phyloP scores from a whole-genome alignment of 768 basidiomycete species.

The Pisolithus sp. region DNA sequence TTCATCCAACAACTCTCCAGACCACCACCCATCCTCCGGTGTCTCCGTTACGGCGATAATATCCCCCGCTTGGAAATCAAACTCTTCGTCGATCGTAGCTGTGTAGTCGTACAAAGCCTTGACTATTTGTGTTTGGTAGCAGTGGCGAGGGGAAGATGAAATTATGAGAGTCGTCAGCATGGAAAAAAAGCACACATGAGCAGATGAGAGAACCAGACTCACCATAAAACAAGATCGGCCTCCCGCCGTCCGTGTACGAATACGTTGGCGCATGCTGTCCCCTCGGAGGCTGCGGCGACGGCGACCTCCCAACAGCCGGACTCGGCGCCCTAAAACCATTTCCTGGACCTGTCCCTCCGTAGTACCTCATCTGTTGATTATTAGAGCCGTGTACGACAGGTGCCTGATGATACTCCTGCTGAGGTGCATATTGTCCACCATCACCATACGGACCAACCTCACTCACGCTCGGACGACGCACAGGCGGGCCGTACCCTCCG shows the following conservation, averaged over 20 bases:
- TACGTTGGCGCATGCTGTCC: constrained; percentile 51
- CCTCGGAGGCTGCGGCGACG: constrained; percentile 43
- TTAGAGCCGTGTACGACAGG: neutral
- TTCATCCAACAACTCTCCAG: constrained; percentile 79
- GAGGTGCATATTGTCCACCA: neutral
- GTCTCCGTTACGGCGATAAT: constrained; percentile 93
- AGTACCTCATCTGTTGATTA: neutral
- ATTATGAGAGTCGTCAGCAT: constrained; percentile 1
- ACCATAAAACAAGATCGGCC: constrained; percentile 86
- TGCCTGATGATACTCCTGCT: neutral
- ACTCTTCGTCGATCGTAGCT: constrained; percentile 86
- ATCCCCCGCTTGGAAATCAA: constrained; percentile 92
- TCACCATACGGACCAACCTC: neutral
- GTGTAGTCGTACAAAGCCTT: constrained; percentile 86
- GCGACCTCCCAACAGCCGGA: constrained; percentile 39
- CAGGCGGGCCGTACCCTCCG: neutral
- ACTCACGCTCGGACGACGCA: neutral
- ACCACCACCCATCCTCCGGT: constrained; percentile 98
- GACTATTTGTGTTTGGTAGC: constrained; percentile 38
- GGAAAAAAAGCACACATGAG: neutral
- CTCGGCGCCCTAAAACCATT: constrained; percentile 37
- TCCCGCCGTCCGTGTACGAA: constrained; percentile 77
- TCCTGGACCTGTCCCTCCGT: neutral
- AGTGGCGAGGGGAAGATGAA: neutral
- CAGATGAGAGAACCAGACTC: constrained; percentile 23